These are phyloP conservation scores for Rhodamnia argentea DNA, from an alignment of 345 rosid species.

Conservation along the genomic window DNA sequence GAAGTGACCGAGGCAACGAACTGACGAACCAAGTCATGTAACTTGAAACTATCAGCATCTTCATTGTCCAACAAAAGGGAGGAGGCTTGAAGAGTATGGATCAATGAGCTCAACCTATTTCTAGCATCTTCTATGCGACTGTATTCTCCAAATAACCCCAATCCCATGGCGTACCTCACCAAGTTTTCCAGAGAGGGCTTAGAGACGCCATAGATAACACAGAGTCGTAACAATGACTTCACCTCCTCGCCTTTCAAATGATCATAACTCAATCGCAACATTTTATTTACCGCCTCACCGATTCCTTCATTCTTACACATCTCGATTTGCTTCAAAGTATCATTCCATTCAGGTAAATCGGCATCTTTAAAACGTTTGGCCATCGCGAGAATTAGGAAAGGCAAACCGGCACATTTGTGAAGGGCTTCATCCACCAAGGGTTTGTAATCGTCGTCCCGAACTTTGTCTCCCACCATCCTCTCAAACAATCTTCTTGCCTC, in stretches of 20 bases:
- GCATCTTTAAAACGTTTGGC: accelerated
- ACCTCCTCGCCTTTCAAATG: accelerated
- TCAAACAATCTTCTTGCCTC: neutral
- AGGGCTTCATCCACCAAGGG: neutral
- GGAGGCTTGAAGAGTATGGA: neutral
- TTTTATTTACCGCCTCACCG: accelerated
- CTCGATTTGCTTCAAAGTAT: accelerated
- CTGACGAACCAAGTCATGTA: neutral
- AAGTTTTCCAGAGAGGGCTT: neutral
- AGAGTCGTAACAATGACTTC: accelerated
- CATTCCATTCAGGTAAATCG: accelerated
- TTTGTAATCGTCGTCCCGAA: accelerated
- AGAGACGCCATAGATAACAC: neutral
- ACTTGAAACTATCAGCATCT: neutral
- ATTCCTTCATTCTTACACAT: accelerated
- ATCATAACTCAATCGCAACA: neutral
- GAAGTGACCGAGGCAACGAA: neutral
- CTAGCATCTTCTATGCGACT: neutral
- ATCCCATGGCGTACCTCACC: neutral
- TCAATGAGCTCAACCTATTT: neutral
- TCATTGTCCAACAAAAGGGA: neutral
- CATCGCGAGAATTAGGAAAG: neutral
- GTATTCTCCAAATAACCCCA: neutral
- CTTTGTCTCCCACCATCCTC: neutral
- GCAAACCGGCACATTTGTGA: neutral